Conservation (phyloP, 257 asterid genomes). For the Rhazya stricta region DNA sequence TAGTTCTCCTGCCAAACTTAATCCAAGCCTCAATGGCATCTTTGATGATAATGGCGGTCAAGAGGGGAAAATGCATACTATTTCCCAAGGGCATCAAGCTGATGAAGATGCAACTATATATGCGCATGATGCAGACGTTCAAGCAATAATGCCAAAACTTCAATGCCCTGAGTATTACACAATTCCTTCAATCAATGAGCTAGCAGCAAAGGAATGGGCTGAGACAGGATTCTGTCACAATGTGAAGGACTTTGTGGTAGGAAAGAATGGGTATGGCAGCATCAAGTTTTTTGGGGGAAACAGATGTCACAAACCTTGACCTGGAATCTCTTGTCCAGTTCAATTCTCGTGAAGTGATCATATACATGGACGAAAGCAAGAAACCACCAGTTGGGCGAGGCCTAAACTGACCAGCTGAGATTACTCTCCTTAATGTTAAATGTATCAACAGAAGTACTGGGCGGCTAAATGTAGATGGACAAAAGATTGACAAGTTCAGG, state of each 20-base stretch:
- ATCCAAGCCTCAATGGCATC: neutral
- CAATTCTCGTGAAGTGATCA: constrained; percentile 53
- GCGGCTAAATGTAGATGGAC: constrained; percentile 51
- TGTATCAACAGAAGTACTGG: constrained; percentile 61
- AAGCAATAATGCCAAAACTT: constrained; percentile 24
- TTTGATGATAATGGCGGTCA: neutral
- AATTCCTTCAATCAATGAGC: constrained; percentile 24
- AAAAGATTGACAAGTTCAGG: constrained; percentile 52
- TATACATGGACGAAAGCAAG: constrained; percentile 66
- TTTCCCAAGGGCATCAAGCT: neutral
- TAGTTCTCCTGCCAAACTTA: constrained; percentile 4
- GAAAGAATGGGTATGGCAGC: constrained; percentile 65
- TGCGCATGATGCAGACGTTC: constrained; percentile 15
- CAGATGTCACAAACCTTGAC: constrained; percentile 73
- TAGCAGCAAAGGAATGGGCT: constrained; percentile 62
- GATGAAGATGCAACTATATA: neutral
- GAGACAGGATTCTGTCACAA: constrained; percentile 62
- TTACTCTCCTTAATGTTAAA: constrained; percentile 68
- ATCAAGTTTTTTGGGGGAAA: constrained; percentile 81
- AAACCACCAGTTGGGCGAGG: constrained; percentile 81
- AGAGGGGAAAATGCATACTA: neutral
- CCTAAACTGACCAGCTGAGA: constrained; percentile 77
- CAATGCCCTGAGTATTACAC: constrained; percentile 22
- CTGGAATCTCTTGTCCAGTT: constrained; percentile 66
- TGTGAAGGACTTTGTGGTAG: constrained; percentile 76